phyloP scores from a whole-genome alignment of 805 yeast genomes.

The Hanseniaspora guilliermondii region DNA sequence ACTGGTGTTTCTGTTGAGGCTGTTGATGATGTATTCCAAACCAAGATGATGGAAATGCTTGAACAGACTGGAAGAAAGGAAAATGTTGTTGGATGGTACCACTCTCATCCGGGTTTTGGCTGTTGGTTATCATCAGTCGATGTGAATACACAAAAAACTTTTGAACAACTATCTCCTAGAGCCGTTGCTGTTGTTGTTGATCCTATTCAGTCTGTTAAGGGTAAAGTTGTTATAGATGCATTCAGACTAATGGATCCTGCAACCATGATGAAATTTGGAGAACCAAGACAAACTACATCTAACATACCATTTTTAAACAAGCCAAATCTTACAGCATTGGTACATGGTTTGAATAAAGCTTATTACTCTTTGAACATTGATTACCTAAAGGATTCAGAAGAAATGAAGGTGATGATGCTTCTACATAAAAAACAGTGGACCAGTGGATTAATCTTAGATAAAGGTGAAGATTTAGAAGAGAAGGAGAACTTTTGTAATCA shows the following conservation, averaged over 20 bases:
- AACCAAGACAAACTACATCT: slow-evolving; percentile 94
- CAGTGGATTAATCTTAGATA: slow-evolving; percentile 47
- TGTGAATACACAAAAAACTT: slow-evolving; percentile 94
- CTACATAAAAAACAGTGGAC: slow-evolving; percentile 95
- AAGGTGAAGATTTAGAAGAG: slow-evolving; percentile 60
- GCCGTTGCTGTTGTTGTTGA: slow-evolving; percentile 98
- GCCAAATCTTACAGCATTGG: slow-evolving; percentile 91
- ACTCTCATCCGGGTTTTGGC: slow-evolving; percentile 99
- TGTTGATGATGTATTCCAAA: slow-evolving; percentile 96
- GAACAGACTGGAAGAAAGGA: slow-evolving; percentile 98
- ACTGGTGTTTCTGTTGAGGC: slow-evolving; percentile 99
- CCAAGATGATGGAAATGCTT: slow-evolving; percentile 99
- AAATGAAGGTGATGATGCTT: slow-evolving; percentile 85
- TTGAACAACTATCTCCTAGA: slow-evolving; percentile 86
- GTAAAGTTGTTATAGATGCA: slow-evolving; percentile 97
- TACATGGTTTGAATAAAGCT: slow-evolving; percentile 93
- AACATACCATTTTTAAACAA: slow-evolving; percentile 90
- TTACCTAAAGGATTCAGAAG: slow-evolving; percentile 82
- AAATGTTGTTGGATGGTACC: slow-evolving; percentile 99
- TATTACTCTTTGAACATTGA: slow-evolving; percentile 92
- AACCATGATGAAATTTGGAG: slow-evolving; percentile 86
- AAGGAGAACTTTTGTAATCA: slow-evolving; percentile 46
- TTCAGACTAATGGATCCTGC: slow-evolving; percentile 85
- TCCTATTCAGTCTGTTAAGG: slow-evolving; percentile 97
- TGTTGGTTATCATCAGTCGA: slow-evolving; percentile 98